phyloP scores from a whole-genome alignment of 495 filamentous ascomycete genomes.

The Daldinia caldariorum region DNA sequence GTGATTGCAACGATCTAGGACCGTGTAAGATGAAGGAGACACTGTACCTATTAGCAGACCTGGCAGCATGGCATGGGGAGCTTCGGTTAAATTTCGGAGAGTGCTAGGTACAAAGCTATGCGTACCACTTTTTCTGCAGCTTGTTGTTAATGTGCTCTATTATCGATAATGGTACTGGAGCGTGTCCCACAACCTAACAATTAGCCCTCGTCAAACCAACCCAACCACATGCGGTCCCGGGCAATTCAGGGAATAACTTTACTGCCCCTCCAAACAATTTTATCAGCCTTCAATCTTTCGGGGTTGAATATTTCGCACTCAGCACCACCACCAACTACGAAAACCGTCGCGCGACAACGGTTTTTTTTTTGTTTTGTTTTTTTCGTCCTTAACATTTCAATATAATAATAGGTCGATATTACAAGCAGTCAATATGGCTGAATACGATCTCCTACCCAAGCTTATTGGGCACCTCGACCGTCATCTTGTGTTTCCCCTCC shows the following conservation, averaged over 20 bases:
- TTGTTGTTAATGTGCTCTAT: no score
- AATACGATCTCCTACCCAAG: constrained; percentile 86
- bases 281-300: constrained; percentile 5
- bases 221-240: neutral
- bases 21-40: neutral
- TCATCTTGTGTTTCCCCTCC: constrained; percentile 91
- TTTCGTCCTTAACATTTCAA: neutral
- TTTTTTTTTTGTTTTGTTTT: no score
- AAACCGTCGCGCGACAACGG: no score
- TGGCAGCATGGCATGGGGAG: no score
- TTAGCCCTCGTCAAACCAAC: constrained; percentile 13
- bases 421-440: constrained; percentile 67
- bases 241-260: neutral
- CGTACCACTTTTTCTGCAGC: no score
- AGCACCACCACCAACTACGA: no score
- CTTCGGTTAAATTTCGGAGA: constrained; percentile 28
- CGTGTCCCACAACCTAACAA: constrained; percentile 19
- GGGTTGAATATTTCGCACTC: neutral
- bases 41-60: neutral
- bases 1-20: neutral
- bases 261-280: constrained; percentile 24
- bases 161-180: constrained; percentile 15
- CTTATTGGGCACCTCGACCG: constrained; percentile 93
- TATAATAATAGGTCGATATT: neutral
- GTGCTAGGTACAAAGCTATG: no score